phyloP scores from a whole-genome alignment of 257 asterid genomes.

The Petunia secreta region DNA sequence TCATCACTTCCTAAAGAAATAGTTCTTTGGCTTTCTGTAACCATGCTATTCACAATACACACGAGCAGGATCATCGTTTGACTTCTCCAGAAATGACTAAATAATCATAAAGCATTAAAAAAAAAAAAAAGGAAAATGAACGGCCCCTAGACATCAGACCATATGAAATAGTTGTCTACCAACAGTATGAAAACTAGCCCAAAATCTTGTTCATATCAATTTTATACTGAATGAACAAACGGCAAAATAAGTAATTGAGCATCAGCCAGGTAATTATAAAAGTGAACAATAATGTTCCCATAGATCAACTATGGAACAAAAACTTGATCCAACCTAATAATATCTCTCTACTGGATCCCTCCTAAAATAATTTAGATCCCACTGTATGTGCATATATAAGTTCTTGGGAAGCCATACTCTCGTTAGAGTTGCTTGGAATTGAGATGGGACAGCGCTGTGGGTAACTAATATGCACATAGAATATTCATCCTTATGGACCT shows the following conservation, averaged over 20 bases:
- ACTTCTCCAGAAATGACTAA: no score
- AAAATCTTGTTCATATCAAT: neutral
- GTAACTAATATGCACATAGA: neutral
- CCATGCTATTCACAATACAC: neutral
- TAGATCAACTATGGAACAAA: neutral
- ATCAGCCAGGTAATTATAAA: neutral
- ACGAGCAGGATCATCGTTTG: no score
- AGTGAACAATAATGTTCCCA: slow-evolving; percentile 14
- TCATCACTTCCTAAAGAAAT: neutral
- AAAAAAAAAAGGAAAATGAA: neutral
- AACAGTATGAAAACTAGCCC: slow-evolving; percentile 14
- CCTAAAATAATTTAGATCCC: neutral
- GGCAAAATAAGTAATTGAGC: slow-evolving; percentile 1
- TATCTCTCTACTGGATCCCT: neutral
- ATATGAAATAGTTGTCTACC: neutral
- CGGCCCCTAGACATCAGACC: neutral
- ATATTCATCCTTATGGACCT: slow-evolving; percentile 63
- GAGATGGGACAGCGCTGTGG: neutral
- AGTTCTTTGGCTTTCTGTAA: neutral
- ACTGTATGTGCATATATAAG: slow-evolving; percentile 1
- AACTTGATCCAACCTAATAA: slow-evolving; percentile 10
- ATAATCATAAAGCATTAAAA: no score
- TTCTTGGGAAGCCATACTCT: neutral
- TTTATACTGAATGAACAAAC: neutral
- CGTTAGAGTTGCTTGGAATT: slow-evolving; percentile 22